Percentiles rank a stretch among this genome's conserved stretches.
phyloP scores from a whole-genome alignment of 176 grass and related monocot genomes.

The Guadua angustifolia region DNA sequence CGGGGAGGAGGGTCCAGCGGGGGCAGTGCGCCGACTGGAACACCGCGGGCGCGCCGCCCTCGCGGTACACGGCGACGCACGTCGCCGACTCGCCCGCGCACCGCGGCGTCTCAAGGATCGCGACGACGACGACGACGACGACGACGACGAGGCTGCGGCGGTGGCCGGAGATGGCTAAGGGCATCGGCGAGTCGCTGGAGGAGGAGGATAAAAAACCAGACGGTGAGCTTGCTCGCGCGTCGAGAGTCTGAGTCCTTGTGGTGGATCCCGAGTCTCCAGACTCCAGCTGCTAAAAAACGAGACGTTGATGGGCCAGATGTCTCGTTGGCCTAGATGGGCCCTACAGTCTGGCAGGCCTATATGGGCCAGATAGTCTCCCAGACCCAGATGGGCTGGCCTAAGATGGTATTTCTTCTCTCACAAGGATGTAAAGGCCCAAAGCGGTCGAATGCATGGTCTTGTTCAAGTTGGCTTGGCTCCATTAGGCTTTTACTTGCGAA shows the following conservation, averaged over 20 bases:
- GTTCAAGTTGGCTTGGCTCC: too few relatives aligned
- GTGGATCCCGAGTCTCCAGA: not conserved
- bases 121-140: not conserved
- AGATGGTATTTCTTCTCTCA: too few relatives aligned
- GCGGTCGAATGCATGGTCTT: too few relatives aligned
- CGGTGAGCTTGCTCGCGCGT: not conserved
- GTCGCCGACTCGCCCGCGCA: constrained; percentile 62
- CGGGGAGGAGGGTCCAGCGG: constrained; percentile 69
- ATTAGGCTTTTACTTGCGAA: not conserved
- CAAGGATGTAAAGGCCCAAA: too few relatives aligned
- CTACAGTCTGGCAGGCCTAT: too few relatives aligned
- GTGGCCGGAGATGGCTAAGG: constrained; percentile 9
- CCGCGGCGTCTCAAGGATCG: constrained; percentile 4
- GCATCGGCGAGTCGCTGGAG: constrained; percentile 43
- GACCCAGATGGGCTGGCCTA: not conserved
- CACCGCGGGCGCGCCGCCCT: constrained; percentile 85
- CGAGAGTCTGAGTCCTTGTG: not conserved
- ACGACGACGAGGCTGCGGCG: not conserved
- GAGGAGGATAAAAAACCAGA: not conserved
- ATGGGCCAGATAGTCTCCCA: too few relatives aligned
- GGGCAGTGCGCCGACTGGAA: constrained; percentile 84
- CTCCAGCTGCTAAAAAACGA: not conserved
- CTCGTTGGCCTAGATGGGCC: not conserved
- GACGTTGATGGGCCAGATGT: not conserved
- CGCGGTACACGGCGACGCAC: constrained; percentile 80